A percentile compares a stretch with the other conserved stretches of the same genome.
These are phyloP conservation scores for Amyloporia xantha DNA, from an alignment of 768 basidiomycete genomes.

Conservation along the genomic window DNA sequence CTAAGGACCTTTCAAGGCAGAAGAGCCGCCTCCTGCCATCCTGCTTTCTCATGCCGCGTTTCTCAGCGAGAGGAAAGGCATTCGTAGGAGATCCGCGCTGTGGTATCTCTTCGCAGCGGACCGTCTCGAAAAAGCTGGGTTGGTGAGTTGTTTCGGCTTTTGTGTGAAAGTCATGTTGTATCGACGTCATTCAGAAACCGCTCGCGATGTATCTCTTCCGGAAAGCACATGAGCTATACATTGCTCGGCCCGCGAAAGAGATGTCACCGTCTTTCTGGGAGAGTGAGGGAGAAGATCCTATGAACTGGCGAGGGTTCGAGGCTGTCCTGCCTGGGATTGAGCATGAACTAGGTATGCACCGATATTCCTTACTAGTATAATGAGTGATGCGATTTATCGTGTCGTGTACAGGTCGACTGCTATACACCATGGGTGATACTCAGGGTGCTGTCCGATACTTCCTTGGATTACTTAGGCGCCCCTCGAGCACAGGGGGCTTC, in stretches of 20 bases:
- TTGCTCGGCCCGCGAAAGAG: constrained; percentile 40
- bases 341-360: constrained; percentile 60
- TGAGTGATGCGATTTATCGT: neutral
- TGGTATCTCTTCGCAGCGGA: constrained; percentile 78
- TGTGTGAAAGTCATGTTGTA: neutral
- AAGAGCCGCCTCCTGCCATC: constrained; percentile 77
- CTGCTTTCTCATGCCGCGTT: constrained; percentile 75
- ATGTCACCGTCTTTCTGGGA: constrained; percentile 82
- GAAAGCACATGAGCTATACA: constrained; percentile 61
- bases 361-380: neutral
- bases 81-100: constrained; percentile 60
- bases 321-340: constrained; percentile 68
- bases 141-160: constrained; percentile 43
- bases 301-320: constrained; percentile 42
- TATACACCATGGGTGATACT: constrained; percentile 88
- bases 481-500: neutral
- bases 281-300: constrained; percentile 46
- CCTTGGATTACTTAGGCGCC: constrained; percentile 52
- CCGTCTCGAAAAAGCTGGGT: constrained; percentile 75
- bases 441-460: constrained; percentile 74
- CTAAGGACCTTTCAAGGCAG: constrained; percentile 45
- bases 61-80: constrained; percentile 51
- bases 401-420: constrained; percentile 57
- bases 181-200: constrained; percentile 61
- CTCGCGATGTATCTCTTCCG: constrained; percentile 78